Percentiles rank a stretch among this genome's conserved stretches.
phyloP scores from a whole-genome alignment of 2,329 filamentous ascomycete species.

The Sporothrix schenckii region DNA sequence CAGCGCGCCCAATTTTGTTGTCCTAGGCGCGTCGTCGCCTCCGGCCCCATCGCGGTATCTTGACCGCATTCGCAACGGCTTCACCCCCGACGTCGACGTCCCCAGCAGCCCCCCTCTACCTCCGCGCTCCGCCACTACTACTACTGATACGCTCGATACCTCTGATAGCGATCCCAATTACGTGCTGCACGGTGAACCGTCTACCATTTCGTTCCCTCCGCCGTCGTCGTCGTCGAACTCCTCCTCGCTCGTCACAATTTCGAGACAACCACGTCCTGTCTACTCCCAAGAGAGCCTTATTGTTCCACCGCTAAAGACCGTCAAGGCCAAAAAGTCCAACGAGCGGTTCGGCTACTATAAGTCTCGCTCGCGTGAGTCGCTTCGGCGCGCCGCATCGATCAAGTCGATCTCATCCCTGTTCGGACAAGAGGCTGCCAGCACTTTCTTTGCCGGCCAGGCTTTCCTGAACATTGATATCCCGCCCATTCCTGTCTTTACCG shows the following conservation, averaged over 20 bases:
- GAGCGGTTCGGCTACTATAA: conserved; percentile 56
- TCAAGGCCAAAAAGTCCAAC: conserved; percentile 49
- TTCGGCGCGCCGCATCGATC: conserved; percentile 50
- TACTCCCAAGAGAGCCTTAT: conserved; percentile 65
- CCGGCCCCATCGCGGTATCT: conserved; percentile 30
- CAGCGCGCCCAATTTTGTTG: conserved; percentile 53
- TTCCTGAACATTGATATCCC: conserved; percentile 46
- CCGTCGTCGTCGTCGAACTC: conserved; percentile 37
- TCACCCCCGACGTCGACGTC: conserved; percentile 10
- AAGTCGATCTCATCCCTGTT: conserved; percentile 59
- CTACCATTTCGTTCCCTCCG: conserved; percentile 42
- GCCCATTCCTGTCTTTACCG: conserved; percentile 40
- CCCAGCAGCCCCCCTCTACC: conserved; percentile 33
- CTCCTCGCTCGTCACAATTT: conserved; percentile 43
- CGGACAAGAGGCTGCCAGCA: conserved; percentile 51
- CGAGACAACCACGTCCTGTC: conserved; percentile 45
- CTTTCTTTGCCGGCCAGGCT: conserved; percentile 47
- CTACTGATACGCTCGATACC: conserved; percentile 43
- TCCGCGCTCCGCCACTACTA: conserved; percentile 36
- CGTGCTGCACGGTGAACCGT: conserved; percentile 52
- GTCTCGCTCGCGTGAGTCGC: conserved; percentile 56
- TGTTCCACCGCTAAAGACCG: conserved; percentile 58
- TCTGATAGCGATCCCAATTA: conserved; percentile 56
- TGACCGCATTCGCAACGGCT: conserved; percentile 17
- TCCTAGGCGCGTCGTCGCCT: conserved; percentile 51